Evolutionary conservation across 345 rosid genomes (phyloP).

Genomic region (Litchi chinensis): DNA sequence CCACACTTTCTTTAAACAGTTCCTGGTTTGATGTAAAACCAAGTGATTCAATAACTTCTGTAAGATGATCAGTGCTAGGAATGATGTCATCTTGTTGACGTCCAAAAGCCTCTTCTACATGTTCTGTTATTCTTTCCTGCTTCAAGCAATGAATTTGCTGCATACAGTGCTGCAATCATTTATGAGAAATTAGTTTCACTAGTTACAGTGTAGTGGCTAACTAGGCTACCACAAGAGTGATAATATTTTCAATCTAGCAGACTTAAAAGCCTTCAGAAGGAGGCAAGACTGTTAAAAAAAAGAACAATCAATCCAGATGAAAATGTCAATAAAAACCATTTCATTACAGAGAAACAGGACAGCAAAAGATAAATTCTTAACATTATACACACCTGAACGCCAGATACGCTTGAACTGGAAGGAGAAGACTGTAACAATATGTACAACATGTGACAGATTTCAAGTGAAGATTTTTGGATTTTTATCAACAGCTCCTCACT

Average conservation of each 20-base stretch:
- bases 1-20: constrained; percentile 74
- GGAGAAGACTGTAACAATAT: constrained; percentile 50
- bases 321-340: constrained; percentile 10
- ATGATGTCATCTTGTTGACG: constrained; percentile 48
- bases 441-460: constrained; percentile 56
- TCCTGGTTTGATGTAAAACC: constrained; percentile 66
- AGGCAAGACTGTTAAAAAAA: neutral
- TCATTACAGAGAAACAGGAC: neutral
- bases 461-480: constrained; percentile 62
- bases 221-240: constrained; percentile 9
- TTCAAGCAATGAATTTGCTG: constrained; percentile 59
- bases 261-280: constrained; percentile 7
- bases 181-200: constrained; percentile 29
- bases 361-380: neutral
- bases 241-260: constrained; percentile 13
- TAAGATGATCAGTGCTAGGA: constrained; percentile 49
- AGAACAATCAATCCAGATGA: constrained; percentile 7
- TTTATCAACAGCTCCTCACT: constrained; percentile 55
- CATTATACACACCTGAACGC: constrained; percentile 57
- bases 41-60: constrained; percentile 55
- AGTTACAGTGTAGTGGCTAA: constrained; percentile 10
- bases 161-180: constrained; percentile 57
- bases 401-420: constrained; percentile 45
- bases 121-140: constrained; percentile 48
- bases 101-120: constrained; percentile 53